Conservation (phyloP, 345 rosid genomes). For the Acer campestre region DNA sequence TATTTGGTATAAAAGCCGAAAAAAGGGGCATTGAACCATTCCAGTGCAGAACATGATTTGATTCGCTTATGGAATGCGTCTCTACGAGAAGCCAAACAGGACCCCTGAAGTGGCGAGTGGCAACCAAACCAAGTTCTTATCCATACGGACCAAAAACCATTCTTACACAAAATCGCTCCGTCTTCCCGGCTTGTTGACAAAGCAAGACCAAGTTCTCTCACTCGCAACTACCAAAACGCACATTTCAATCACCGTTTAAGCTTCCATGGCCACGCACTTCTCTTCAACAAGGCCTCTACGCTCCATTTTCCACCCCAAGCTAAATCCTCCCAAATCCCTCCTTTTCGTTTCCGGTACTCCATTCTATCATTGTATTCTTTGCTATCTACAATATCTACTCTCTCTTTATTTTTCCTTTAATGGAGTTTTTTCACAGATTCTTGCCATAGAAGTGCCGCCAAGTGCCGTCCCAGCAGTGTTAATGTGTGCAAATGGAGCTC, state of each 20-base stretch:
- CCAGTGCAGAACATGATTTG: neutral
- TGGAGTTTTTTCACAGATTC: constrained; percentile 38
- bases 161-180: neutral
- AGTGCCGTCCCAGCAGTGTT: constrained; percentile 20
- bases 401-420: neutral
- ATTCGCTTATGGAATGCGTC: neutral
- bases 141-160: constrained; percentile 18
- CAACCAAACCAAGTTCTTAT: constrained; percentile 21
- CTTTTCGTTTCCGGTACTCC: constrained; percentile 44
- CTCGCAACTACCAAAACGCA: neutral
- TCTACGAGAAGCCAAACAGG: neutral
- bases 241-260: neutral
- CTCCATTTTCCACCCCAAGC: constrained; percentile 40
- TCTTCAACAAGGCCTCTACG: constrained; percentile 35
- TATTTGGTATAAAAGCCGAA: neutral
- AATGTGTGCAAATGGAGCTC: constrained; percentile 38
- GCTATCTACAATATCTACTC: neutral
- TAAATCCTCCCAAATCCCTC: constrained; percentile 41
- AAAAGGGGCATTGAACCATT: neutral
- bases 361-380: neutral
- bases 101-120: neutral
- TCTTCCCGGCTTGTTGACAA: constrained; percentile 1
- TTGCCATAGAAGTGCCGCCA: constrained; percentile 28
- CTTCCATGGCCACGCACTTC: constrained; percentile 62
- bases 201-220: constrained; percentile 2